Evolutionary conservation across 805 yeast genomes (phyloP).

Genomic region (Wickerhamiella vanderwaltii): DNA sequence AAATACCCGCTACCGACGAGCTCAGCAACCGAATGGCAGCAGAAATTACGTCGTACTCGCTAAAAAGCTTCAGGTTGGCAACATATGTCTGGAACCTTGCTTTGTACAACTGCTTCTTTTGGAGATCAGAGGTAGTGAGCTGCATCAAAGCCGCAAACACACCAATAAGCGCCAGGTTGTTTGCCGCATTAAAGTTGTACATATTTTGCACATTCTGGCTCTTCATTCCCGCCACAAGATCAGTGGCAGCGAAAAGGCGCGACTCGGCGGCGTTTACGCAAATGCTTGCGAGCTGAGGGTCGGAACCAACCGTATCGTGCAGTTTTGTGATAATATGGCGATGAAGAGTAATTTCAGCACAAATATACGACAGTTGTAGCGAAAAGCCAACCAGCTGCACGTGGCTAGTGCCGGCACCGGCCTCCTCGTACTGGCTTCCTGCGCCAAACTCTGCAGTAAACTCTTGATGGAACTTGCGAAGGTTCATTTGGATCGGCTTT

Average conservation of each 20-base stretch:
- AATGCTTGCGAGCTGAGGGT: slow-evolving; percentile 45
- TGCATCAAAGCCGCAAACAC: slow-evolving; percentile 74
- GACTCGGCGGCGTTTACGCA: slow-evolving; percentile 81
- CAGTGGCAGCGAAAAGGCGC: slow-evolving; percentile 68
- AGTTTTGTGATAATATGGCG: slow-evolving; percentile 32
- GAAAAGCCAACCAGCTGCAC: slow-evolving; percentile 53
- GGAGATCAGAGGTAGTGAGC: slow-evolving; percentile 43
- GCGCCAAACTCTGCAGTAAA: slow-evolving; percentile 14
- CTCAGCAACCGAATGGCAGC: slow-evolving; percentile 63
- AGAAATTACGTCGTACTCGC: slow-evolving; percentile 66
- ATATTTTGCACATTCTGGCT: slow-evolving; percentile 78
- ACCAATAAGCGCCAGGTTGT: slow-evolving; percentile 72
- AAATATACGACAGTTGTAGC: slow-evolving; percentile 74
- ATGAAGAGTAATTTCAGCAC: slow-evolving; percentile 79
- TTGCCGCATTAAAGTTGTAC: slow-evolving; percentile 77
- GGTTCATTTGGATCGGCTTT: slow-evolving; percentile 36
- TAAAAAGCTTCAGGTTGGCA: slow-evolving; percentile 59
- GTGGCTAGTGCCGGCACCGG: slow-evolving; percentile 18
- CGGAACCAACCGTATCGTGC: slow-evolving; percentile 31
- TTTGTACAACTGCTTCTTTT: slow-evolving; percentile 52
- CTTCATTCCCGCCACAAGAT: slow-evolving; percentile 59
- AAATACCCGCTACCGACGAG: slow-evolving; percentile 52
- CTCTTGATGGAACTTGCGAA: slow-evolving; percentile 28
- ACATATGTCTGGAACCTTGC: slow-evolving; percentile 65
- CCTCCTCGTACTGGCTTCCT: neutral